These are phyloP conservation scores for Venturia oleaginea DNA, from an alignment of 2,329 filamentous ascomycete genomes.

Conservation along the genomic window DNA sequence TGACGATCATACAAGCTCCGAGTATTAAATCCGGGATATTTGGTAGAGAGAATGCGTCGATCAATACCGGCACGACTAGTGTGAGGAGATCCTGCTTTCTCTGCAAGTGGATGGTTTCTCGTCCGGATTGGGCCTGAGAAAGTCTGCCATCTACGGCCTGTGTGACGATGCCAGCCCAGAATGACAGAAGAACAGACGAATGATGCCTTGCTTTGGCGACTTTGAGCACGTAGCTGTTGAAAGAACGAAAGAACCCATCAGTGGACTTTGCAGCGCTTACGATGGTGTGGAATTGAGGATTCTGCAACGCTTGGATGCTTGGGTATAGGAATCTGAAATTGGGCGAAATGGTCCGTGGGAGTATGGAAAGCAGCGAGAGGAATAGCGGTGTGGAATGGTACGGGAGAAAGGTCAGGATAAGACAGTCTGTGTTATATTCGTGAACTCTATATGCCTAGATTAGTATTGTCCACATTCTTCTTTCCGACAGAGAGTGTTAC, in stretches of 20 bases:
- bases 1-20: conserved; percentile 83
- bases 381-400: conserved; percentile 86
- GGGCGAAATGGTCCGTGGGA: conserved; percentile 64
- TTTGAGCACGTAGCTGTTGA: conserved; percentile 72
- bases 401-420: conserved; percentile 81
- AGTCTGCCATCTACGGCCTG: conserved; percentile 79
- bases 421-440: conserved; percentile 71
- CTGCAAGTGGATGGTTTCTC: conserved; percentile 65
- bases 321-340: conserved; percentile 79
- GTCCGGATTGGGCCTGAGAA: conserved; percentile 66
- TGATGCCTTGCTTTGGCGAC: conserved; percentile 63
- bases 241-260: conserved; percentile 60
- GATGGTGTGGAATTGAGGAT: conserved; percentile 69
- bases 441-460: conserved; percentile 56
- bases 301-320: conserved; percentile 69
- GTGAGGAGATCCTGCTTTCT: conserved; percentile 72
- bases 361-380: conserved; percentile 73
- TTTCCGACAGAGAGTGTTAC: conserved; percentile 40
- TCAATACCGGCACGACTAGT: conserved; percentile 59
- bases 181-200: conserved; percentile 69
- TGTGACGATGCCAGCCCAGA: conserved; percentile 84
- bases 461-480: conserved; percentile 6
- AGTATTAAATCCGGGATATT: conserved; percentile 71
- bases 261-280: conserved; percentile 78
- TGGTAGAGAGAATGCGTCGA: conserved; percentile 56